phyloP scores from a whole-genome alignment of 2,329 filamentous ascomycete species.

The Hymenoscyphus salicellus region DNA sequence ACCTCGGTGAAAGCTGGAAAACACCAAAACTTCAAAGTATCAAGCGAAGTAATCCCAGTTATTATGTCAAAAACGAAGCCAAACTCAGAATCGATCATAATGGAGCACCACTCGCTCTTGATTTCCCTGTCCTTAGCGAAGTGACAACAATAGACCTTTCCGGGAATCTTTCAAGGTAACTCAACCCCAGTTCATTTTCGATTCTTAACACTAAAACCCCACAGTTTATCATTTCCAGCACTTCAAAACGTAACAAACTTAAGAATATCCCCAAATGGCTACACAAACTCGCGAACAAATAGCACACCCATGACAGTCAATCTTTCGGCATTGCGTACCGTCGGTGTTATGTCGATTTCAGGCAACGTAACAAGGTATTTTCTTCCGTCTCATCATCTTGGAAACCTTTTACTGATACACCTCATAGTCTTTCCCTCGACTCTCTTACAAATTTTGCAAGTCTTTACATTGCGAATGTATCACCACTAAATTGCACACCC shows the following conservation, averaged over 20 bases:
- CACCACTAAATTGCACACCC: background rate
- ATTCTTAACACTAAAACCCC: background rate
- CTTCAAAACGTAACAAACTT: background rate
- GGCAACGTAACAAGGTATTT: background rate
- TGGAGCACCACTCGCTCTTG: background rate
- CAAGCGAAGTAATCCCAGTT: background rate
- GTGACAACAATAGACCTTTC: background rate
- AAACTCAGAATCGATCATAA: background rate
- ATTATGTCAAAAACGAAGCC: background rate
- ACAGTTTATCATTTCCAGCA: background rate
- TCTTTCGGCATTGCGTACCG: background rate
- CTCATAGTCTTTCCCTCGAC: background rate
- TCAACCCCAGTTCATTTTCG: background rate
- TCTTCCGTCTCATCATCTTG: background rate
- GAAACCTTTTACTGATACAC: background rate
- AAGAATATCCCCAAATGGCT: background rate
- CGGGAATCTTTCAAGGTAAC: background rate
- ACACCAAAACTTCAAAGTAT: background rate
- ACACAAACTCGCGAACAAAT: background rate
- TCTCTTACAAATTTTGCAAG: background rate
- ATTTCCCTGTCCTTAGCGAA: background rate
- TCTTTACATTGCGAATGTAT: background rate
- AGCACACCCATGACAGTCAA: background rate
- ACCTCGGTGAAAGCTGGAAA: background rate
- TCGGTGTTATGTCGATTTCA: background rate